Evolutionary conservation across 345 rosid genomes (phyloP).

Genomic region (Jatropha curcas): DNA sequence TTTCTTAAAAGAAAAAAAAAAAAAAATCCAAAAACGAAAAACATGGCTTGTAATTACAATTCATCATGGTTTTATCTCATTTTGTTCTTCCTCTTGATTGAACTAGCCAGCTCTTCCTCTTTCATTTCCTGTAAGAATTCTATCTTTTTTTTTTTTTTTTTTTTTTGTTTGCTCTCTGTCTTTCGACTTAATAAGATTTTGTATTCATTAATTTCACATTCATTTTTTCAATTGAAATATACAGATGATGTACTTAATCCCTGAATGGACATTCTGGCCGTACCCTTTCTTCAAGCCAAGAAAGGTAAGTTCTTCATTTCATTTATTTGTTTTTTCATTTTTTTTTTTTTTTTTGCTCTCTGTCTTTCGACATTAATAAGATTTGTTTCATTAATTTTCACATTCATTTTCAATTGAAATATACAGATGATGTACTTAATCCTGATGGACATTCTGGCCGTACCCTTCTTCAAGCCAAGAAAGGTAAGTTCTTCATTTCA

Average conservation of each 20-base stretch:
- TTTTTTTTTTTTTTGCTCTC: background rate
- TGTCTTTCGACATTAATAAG: no score
- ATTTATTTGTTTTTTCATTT: background rate
- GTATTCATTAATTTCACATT: background rate
- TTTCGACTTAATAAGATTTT: background rate
- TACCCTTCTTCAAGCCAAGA: conserved; percentile 66
- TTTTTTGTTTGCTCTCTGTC: no score
- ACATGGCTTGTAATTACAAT: conserved; percentile 8
- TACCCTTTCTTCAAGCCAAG: conserved; percentile 68
- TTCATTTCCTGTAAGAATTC: conserved; percentile 41
- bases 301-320: conserved; percentile 34
- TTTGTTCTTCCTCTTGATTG: conserved; percentile 32
- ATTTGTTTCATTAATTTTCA: background rate
- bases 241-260: conserved; percentile 52
- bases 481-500: conserved; percentile 33
- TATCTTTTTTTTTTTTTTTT: background rate
- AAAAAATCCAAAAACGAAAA: background rate
- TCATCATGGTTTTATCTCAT: conserved; percentile 24
- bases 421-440: conserved; percentile 51
- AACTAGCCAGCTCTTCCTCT: conserved; percentile 35
- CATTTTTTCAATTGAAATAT: background rate
- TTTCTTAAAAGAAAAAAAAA: no score
- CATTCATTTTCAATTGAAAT: background rate
- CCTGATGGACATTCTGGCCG: conserved; percentile 45
- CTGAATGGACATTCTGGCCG: conserved; percentile 46